Evolutionary conservation across 129 eudicot genomes (phyloP).

Genomic region (Lactuca sativa): DNA sequence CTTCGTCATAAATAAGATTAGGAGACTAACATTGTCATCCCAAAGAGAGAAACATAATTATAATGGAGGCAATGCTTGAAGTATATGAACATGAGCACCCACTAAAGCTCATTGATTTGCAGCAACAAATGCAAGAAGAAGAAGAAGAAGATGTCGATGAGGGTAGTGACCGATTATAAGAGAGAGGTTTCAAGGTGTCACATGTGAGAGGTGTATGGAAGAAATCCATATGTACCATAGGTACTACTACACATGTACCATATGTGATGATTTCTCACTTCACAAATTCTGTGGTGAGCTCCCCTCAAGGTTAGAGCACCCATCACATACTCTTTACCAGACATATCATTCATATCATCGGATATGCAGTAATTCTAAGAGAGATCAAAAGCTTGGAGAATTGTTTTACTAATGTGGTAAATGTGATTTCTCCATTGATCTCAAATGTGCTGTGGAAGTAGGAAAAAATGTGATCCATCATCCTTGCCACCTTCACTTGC

Average conservation of each 20-base stretch:
- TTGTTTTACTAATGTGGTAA: not conserved
- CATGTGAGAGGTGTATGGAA: not conserved
- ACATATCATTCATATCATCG: too few species aligned
- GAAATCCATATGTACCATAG: too few species aligned
- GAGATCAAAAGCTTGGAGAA: not conserved
- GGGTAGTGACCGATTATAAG: not conserved
- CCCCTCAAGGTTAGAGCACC: not conserved
- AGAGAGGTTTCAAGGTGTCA: not conserved
- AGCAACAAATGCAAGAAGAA: not conserved
- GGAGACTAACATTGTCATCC: too few species aligned
- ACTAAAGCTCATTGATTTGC: constrained; percentile 5
- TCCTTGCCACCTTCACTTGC: constrained; percentile 5
- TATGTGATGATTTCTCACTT: too few species aligned
- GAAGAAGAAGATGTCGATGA: constrained; percentile 4
- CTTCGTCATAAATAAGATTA: too few species aligned
- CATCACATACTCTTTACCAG: too few species aligned
- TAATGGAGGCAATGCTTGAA: not conserved
- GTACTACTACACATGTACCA: too few species aligned
- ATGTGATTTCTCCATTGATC: not conserved
- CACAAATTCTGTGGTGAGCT: too few species aligned
- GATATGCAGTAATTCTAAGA: not conserved
- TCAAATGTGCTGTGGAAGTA: not conserved
- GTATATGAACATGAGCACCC: constrained; percentile 11
- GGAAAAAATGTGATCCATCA: not conserved
- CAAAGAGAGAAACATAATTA: not conserved